phyloP scores from a whole-genome alignment of 768 basidiomycete species.

The Boletus sp. region DNA sequence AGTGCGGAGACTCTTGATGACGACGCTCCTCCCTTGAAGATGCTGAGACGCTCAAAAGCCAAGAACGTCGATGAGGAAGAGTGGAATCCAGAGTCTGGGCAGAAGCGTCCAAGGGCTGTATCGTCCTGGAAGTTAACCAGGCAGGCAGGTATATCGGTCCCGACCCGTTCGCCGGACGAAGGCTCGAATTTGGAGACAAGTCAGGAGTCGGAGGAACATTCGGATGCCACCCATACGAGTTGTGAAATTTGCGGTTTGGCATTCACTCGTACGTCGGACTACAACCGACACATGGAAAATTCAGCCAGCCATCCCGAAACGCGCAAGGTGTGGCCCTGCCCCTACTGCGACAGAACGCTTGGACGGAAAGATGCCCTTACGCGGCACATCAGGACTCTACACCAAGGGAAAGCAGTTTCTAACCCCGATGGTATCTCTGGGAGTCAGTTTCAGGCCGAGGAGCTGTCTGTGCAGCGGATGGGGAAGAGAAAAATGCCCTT shows the following conservation, averaged over 20 bases:
- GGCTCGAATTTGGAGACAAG: neutral
- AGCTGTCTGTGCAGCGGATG: neutral
- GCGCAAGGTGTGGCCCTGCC: conserved; percentile 26
- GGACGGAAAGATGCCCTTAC: conserved; percentile 28
- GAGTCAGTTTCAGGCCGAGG: neutral
- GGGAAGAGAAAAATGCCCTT: conserved; percentile 5
- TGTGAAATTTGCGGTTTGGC: conserved; percentile 16
- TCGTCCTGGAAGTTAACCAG: neutral
- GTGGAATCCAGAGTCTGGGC: conserved; percentile 13
- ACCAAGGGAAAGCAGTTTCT: neutral
- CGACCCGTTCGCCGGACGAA: neutral
- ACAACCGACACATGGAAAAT: conserved; percentile 22
- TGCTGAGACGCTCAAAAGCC: conserved; percentile 8
- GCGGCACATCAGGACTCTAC: conserved; percentile 22
- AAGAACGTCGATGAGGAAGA: conserved; percentile 23
- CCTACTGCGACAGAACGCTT: conserved; percentile 16
- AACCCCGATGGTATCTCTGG: neutral
- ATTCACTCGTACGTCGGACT: conserved; percentile 24
- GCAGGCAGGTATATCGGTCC: neutral
- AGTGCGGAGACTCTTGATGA: neutral
- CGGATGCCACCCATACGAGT: neutral
- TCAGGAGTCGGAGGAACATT: neutral
- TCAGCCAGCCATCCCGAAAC: conserved; percentile 23
- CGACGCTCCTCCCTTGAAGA: neutral
- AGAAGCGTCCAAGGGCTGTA: conserved; percentile 1